phyloP scores from a whole-genome alignment of 768 basidiomycete genomes.

The Floccularia luteovirens region DNA sequence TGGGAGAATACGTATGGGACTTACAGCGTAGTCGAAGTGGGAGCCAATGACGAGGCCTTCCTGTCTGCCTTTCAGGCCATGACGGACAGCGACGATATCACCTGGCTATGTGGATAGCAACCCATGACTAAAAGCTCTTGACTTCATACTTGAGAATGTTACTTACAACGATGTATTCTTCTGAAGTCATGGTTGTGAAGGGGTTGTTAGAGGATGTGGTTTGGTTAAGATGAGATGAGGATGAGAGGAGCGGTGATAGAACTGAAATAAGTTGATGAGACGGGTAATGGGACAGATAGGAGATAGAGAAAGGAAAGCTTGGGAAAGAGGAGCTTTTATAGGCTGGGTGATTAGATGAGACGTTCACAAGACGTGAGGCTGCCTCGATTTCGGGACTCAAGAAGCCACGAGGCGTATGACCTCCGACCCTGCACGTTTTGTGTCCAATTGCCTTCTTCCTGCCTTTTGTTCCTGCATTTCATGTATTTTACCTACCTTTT shows the following conservation, averaged over 20 bases:
- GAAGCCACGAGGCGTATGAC: slow-evolving; percentile 9
- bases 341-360: slow-evolving; percentile 27
- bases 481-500: slow-evolving; percentile 1
- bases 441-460: no score
- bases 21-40: slow-evolving; percentile 60
- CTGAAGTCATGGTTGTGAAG: slow-evolving; percentile 23
- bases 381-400: slow-evolving; percentile 36
- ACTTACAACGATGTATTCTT: slow-evolving; percentile 21
- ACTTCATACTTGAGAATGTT: background rate
- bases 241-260: slow-evolving; percentile 5
- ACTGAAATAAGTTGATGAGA: background rate
- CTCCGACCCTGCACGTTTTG: no score
- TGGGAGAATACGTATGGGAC: background rate
- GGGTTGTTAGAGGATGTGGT: slow-evolving; percentile 2
- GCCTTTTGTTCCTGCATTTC: slow-evolving; percentile 4
- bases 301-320: slow-evolving; percentile 8
- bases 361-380: slow-evolving; percentile 34
- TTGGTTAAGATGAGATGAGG: slow-evolving; percentile 2
- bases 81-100: slow-evolving; percentile 73
- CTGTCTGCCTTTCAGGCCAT: slow-evolving; percentile 51
- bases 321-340: slow-evolving; percentile 31
- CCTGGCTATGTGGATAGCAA: slow-evolving; percentile 43
- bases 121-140: background rate
- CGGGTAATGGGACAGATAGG: slow-evolving; percentile 1
- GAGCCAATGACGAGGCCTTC: slow-evolving; percentile 81